A percentile compares a stretch with the other conserved stretches of the same genome.
These are phyloP conservation scores for Colletotrichum navitas DNA, from an alignment of 2,329 filamentous ascomycete genomes.

Conservation along the genomic window DNA sequence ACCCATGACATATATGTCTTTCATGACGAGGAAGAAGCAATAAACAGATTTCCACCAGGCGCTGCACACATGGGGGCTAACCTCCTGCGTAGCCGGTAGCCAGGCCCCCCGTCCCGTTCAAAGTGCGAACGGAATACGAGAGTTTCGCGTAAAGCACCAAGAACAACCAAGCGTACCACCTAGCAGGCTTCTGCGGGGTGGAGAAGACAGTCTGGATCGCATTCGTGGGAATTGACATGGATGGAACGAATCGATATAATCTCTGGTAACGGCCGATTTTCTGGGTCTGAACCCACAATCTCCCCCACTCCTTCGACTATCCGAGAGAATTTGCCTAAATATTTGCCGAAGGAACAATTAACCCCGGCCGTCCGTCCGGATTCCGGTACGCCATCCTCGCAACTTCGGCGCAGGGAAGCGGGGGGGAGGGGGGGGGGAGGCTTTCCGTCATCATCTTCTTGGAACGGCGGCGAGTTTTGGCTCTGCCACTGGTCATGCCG, in stretches of 20 bases:
- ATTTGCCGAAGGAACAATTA: neutral
- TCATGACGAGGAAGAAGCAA: too few relatives aligned
- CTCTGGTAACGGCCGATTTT: conserved; percentile 9
- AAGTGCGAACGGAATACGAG: neutral
- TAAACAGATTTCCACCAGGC: neutral
- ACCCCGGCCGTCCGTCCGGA: neutral
- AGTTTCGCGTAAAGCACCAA: neutral
- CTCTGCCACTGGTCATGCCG: neutral
- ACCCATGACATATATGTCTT: neutral
- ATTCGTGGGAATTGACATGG: conserved; percentile 24
- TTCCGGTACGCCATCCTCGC: neutral
- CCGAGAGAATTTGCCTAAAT: neutral
- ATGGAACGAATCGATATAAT: conserved; percentile 4
- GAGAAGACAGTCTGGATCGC: neutral
- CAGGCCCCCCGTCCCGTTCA: neutral
- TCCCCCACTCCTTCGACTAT: too few relatives aligned
- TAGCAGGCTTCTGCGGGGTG: neutral
- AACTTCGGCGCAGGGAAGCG: too few relatives aligned
- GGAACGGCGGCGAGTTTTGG: neutral
- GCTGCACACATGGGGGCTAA: too few relatives aligned
- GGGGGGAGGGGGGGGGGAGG: too few relatives aligned
- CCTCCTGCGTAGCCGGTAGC: too few relatives aligned
- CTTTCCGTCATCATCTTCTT: neutral
- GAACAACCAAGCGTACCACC: neutral
- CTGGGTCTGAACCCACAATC: neutral